Evolutionary conservation across 345 rosid species (phyloP).

Genomic region (Mangifera indica): DNA sequence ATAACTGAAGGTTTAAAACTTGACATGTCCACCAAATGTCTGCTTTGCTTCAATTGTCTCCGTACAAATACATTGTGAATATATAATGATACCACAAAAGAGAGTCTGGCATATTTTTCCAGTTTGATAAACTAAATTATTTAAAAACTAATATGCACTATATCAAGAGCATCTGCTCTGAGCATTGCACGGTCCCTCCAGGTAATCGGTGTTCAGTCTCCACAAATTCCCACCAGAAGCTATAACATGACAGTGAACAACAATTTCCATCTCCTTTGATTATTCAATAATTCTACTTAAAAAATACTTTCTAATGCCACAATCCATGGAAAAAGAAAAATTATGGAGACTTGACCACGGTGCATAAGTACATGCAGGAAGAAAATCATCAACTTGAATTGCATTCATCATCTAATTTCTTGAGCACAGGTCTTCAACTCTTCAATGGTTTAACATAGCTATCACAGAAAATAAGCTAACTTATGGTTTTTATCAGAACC

Average conservation of each 20-base stretch:
- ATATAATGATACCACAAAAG: neutral
- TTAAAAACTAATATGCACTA: neutral
- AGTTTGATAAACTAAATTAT: slow-evolving; percentile 1
- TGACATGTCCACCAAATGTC: neutral
- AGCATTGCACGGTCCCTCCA: neutral
- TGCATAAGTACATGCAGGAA: neutral
- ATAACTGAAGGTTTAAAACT: neutral
- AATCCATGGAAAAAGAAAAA: neutral
- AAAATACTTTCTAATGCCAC: no score
- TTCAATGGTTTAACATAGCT: neutral
- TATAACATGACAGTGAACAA: no score
- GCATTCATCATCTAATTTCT: neutral
- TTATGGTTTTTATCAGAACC: neutral
- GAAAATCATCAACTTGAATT: slow-evolving; percentile 5
- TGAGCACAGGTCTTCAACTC: neutral
- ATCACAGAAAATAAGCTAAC: neutral
- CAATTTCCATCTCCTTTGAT: neutral
- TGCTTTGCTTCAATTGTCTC: neutral
- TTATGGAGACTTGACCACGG: neutral
- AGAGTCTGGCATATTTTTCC: neutral
- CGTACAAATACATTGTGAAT: neutral
- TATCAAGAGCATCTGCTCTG: neutral
- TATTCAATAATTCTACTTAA: neutral
- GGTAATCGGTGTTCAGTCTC: neutral
- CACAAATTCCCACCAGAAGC: neutral